phyloP scores from a whole-genome alignment of 805 yeast genomes.

The Nakazawaea anatomiae region DNA sequence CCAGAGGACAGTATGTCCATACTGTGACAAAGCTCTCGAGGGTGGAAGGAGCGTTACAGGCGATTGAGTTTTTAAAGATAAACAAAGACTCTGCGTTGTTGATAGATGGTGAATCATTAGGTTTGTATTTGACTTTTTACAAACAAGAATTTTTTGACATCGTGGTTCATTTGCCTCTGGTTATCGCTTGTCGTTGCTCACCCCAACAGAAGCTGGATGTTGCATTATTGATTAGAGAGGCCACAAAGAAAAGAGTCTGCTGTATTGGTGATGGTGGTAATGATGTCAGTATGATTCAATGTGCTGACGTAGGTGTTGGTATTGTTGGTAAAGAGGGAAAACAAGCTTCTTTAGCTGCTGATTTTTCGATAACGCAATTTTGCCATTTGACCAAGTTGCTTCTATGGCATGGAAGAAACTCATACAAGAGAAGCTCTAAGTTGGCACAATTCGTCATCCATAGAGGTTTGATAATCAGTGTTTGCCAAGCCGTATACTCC shows the following conservation, averaged over 20 bases:
- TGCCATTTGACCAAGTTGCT: slow-evolving; percentile 80
- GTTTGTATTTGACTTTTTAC: slow-evolving; percentile 56
- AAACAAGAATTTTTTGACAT: slow-evolving; percentile 70
- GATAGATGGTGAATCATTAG: slow-evolving; percentile 91
- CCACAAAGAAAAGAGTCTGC: slow-evolving; percentile 86
- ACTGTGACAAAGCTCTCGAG: slow-evolving; percentile 65
- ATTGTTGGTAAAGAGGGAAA: slow-evolving; percentile 98
- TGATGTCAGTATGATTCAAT: slow-evolving; percentile 97
- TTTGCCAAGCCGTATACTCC: slow-evolving; percentile 92
- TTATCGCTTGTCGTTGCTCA: slow-evolving; percentile 97
- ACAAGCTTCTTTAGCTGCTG: slow-evolving; percentile 97
- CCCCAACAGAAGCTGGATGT: slow-evolving; percentile 99
- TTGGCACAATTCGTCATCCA: slow-evolving; percentile 94
- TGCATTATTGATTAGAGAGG: slow-evolving; percentile 68
- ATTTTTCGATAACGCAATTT: slow-evolving; percentile 89
- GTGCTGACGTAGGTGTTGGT: slow-evolving; percentile 98
- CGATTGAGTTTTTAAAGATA: slow-evolving; percentile 64
- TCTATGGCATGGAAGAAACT: slow-evolving; percentile 97
- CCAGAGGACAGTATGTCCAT: slow-evolving; percentile 92
- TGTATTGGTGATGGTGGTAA: slow-evolving; percentile 99
- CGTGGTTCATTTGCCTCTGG: slow-evolving; percentile 80
- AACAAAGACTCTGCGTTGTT: slow-evolving; percentile 69
- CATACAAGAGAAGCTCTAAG: slow-evolving; percentile 93
- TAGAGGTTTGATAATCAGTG: slow-evolving; percentile 88
- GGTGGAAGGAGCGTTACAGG: slow-evolving; percentile 63